phyloP scores from a whole-genome alignment of 2,329 filamentous ascomycete genomes.

The Sclerotinia spermophila region DNA sequence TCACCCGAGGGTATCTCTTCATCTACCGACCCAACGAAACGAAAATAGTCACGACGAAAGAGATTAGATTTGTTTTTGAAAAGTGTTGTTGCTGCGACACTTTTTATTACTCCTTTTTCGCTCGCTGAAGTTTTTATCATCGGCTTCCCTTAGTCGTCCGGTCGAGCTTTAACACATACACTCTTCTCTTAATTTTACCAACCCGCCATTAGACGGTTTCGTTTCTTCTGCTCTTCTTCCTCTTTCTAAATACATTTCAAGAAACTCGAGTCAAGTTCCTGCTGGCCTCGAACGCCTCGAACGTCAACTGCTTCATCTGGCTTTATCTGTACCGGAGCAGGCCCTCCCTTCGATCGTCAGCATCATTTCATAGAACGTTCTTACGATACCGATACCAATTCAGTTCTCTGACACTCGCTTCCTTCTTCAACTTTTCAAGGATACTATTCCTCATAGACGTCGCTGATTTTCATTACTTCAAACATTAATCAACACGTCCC shows the following conservation, averaged over 20 bases:
- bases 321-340: conserved; percentile 37
- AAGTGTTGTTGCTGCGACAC: background rate
- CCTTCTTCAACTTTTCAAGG: conserved; percentile 21
- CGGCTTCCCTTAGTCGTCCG: background rate
- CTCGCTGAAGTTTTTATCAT: background rate
- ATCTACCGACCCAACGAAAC: background rate
- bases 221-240: background rate
- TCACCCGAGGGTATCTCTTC: background rate
- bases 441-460: conserved; percentile 35
- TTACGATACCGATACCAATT: conserved; percentile 19
- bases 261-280: conserved; percentile 31
- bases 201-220: background rate
- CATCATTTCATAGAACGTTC: conserved; percentile 20
- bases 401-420: conserved; percentile 32
- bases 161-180: background rate
- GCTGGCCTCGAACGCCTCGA: conserved; percentile 39
- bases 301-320: conserved; percentile 37
- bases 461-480: conserved; percentile 24
- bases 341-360: conserved; percentile 29
- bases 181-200: conserved; percentile 6
- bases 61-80: background rate
- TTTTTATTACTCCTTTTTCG: background rate
- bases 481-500: conserved; percentile 22
- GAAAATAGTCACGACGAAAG: background rate
- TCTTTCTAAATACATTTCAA: background rate